These are phyloP conservation scores for Trichoderma oligosporum DNA, from an alignment of 2,329 filamentous ascomycete genomes.

Conservation along the genomic window DNA sequence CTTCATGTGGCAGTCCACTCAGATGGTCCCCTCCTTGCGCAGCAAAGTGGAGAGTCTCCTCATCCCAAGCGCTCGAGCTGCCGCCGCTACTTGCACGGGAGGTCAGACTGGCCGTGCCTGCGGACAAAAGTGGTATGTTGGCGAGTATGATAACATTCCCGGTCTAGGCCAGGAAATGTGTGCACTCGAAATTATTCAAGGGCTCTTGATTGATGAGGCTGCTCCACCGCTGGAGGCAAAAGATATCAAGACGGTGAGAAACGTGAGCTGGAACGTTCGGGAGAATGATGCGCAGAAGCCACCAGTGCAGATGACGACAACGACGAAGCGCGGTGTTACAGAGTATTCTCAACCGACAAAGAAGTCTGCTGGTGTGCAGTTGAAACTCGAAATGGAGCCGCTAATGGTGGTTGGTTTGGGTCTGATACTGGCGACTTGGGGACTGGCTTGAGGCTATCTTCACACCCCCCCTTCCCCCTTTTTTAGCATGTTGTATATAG, in stretches of 20 bases:
- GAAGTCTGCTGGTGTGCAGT: neutral
- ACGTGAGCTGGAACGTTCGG: constrained; percentile 23
- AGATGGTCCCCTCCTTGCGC: constrained; percentile 53
- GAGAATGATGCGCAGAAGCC: neutral
- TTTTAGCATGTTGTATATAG: neutral
- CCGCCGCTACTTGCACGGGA: constrained; percentile 55
- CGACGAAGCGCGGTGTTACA: neutral
- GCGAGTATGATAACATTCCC: constrained; percentile 50
- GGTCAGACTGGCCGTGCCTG: constrained; percentile 51
- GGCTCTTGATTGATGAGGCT: constrained; percentile 47
- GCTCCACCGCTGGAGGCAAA: constrained; percentile 45
- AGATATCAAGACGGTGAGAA: constrained; percentile 45
- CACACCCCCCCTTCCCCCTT: neutral
- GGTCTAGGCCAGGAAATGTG: constrained; percentile 63
- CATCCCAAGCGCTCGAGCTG: constrained; percentile 50
- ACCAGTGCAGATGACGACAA: constrained; percentile 4
- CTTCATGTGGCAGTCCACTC: constrained; percentile 58
- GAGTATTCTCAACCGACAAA: neutral
- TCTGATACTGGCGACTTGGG: constrained; percentile 3
- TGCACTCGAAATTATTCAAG: constrained; percentile 60
- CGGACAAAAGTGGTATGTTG: constrained; percentile 60
- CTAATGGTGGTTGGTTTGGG: neutral
- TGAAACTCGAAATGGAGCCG: neutral
- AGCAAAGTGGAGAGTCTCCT: constrained; percentile 47
- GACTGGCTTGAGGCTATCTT: neutral